Conservation (phyloP, 1,139 yeast genomes). For the Zygoascus hellenicus region DNA sequence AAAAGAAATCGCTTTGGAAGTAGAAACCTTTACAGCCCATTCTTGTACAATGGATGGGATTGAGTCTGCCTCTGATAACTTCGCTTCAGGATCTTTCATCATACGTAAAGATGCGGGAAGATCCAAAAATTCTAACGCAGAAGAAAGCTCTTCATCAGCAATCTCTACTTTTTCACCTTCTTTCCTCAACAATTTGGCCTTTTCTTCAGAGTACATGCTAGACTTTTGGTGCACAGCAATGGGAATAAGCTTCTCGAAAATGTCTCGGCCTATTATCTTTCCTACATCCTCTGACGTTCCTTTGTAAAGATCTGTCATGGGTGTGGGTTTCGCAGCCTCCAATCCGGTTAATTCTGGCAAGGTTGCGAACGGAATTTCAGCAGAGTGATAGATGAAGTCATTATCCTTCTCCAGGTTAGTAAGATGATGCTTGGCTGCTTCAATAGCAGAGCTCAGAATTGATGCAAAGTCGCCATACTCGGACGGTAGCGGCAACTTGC, state of each 20-base stretch:
- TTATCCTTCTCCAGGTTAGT: conserved; percentile 66
- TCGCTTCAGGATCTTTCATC: conserved; percentile 35
- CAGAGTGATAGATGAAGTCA: conserved; percentile 80
- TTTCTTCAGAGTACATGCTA: conserved; percentile 84
- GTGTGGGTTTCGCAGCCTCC: conserved; percentile 68
- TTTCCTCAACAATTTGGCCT: conserved; percentile 66
- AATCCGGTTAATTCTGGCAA: conserved; percentile 60
- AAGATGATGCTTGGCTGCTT: conserved; percentile 41
- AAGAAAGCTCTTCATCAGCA: conserved; percentile 70
- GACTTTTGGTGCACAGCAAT: conserved; percentile 79
- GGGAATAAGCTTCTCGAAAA: conserved; percentile 77
- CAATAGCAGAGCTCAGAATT: conserved; percentile 23
- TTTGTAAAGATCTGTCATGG: conserved; percentile 49
- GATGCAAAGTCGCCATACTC: conserved; percentile 21
- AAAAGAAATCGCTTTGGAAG: conserved; percentile 13
- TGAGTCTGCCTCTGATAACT: conserved; percentile 14
- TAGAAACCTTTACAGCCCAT: conserved; percentile 32
- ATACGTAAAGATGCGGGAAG: conserved; percentile 63
- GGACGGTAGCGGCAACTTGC: conserved; percentile 22
- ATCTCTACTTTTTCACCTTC: conserved; percentile 73
- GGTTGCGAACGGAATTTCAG: conserved; percentile 55
- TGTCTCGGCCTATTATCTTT: conserved; percentile 46
- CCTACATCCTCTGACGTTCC: conserved; percentile 44
- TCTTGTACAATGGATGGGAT: conserved; percentile 28
- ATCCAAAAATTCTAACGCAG: conserved; percentile 73